Base-by-base conservation (phyloP, 768 basidiomycete species). In the Termitomyces sp. region DNA sequence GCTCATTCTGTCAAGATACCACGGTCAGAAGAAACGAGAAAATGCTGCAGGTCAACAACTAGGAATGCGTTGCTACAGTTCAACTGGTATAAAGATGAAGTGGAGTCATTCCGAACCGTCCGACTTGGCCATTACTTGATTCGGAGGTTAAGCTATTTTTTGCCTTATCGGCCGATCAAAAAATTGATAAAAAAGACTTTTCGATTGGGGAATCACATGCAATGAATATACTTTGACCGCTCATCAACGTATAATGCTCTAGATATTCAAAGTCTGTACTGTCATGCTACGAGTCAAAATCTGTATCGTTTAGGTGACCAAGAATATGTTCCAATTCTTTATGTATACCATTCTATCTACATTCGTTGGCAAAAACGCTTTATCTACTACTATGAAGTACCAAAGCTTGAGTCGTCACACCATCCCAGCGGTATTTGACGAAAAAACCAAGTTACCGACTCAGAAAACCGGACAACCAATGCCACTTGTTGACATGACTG, bases 1-100 rank as follows among this genome's bases (percentile, higher is more conserved):
- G 33, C 59, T 63, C 64, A 67, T 65, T 55, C 24, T 37, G 46
- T 37, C 16, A 6, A 22, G 49, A 20, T 13, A 22, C 20, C 33
- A 34, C 49, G 13, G 31, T 12, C 24, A 47, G 45, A 18, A 18
- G 22, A 36, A 34, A n/a, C 6, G 18, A 4, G 27, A 22, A 20
- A 36, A 15, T 27, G 24, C 24, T 9, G 12, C 16, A 20, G 37
- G 50, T 8, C 9, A 18, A 13, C 33, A 31, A 20, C 31, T 8
- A 49, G 8, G 22, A 13, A 42, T 50, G 33, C 41, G 46, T 16
- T 22, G 48, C n/a, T 15, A 52, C 24, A n/a, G 6, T 20, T 9
- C n/a, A 1, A 48, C n/a, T 49, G 48, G 20, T 22, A 9, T 9
- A 31, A 31, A 36, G 47, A 46, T n/a, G 24, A 49, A 49, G 48